Conservation (phyloP, 345 rosid species). For the Eucalyptus paniculata region DNA sequence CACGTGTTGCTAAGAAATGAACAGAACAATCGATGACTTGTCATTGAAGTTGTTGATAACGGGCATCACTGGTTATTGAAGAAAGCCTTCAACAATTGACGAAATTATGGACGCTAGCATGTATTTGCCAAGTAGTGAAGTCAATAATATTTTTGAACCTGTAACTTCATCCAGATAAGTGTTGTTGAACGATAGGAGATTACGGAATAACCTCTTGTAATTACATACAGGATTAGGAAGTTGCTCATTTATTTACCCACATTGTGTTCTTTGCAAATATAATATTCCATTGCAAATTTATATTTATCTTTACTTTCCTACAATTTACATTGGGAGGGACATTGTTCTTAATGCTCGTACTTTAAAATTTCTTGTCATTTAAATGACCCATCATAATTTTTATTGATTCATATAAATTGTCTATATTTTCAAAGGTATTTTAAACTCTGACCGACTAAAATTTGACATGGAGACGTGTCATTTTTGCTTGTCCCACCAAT, state of each 20-base stretch:
- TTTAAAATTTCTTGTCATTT: neutral
- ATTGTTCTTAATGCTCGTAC: neutral
- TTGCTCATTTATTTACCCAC: neutral
- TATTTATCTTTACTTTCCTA: neutral
- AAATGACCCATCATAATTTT: neutral
- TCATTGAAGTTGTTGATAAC: neutral
- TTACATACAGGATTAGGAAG: neutral
- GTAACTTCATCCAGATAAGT: neutral
- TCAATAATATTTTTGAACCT: rapidly evolving
- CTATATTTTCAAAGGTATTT: neutral
- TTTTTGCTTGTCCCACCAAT: neutral
- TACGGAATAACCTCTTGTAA: neutral
- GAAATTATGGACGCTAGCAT: neutral
- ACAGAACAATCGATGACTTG: neutral
- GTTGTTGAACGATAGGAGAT: neutral
- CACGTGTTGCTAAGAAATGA: neutral
- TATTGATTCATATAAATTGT: neutral
- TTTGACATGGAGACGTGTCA: neutral
- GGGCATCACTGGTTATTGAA: neutral
- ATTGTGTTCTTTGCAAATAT: neutral
- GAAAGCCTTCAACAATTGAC: neutral
- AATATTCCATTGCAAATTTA: rapidly evolving
- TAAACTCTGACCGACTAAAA: neutral
- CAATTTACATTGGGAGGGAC: neutral
- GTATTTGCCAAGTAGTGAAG: neutral